Percentiles rank a stretch among this genome's conserved stretches.
These are phyloP conservation scores for Ceratorhiza oryzae-sativae DNA, from an alignment of 1,284 basidiomycete genomes.

Conservation along the genomic window DNA sequence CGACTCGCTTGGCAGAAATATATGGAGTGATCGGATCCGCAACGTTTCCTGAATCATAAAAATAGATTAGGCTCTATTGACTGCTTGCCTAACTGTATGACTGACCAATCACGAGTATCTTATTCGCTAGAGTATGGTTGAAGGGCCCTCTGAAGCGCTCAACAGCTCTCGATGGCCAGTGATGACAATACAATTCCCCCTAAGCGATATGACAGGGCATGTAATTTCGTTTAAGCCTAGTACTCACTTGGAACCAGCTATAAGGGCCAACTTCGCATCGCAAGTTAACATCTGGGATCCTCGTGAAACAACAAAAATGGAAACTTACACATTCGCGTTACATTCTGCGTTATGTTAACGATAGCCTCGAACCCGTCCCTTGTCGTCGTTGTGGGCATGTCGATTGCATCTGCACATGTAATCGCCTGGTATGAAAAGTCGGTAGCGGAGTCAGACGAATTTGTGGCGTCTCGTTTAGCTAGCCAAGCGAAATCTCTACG, in stretches of 20 bases:
- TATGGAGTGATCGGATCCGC: conserved; percentile 38
- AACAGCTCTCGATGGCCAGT: conserved; percentile 33
- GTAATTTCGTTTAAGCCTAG: neutral
- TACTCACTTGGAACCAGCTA: conserved; percentile 1
- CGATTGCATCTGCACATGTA: conserved; percentile 37
- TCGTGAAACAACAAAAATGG: too few relatives aligned
- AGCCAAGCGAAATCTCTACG: neutral
- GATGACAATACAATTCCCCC: conserved; percentile 9
- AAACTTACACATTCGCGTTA: conserved; percentile 27
- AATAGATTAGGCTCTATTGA: neutral
- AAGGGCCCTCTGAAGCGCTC: conserved; percentile 27
- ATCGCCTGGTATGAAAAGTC: conserved; percentile 14
- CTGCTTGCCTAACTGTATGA: neutral
- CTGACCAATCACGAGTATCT: conserved; percentile 33
- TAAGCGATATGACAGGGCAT: neutral
- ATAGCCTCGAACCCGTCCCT: conserved; percentile 33
- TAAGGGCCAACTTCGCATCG: conserved; percentile 10
- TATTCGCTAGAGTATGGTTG: conserved; percentile 20
- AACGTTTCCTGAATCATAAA: conserved; percentile 10
- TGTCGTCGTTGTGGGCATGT: conserved; percentile 21
- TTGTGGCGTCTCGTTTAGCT: neutral
- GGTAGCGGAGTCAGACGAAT: neutral
- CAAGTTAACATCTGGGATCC: too few relatives aligned
- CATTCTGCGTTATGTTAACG: neutral
- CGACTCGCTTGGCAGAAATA: conserved; percentile 26